Percentiles rank a stretch among this genome's conserved stretches.
These are phyloP conservation scores for Fragaria ananassa DNA, from an alignment of 306 rosid genomes.

Conservation along the genomic window DNA sequence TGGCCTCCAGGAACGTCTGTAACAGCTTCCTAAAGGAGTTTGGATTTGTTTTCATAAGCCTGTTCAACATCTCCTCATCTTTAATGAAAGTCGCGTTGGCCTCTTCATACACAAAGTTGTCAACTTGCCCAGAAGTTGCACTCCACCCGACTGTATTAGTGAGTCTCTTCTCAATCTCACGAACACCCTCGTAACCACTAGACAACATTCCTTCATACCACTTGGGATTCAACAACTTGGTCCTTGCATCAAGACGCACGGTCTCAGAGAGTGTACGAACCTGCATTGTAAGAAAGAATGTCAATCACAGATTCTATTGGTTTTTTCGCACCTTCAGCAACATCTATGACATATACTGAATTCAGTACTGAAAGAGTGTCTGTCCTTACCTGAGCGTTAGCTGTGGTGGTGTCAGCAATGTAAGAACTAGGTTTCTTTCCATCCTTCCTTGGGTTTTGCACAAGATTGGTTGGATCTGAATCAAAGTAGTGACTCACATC, in stretches of 20 bases:
- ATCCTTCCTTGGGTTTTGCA: conserved; percentile 88
- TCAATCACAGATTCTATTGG: background rate
- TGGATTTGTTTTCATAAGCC: conserved; percentile 84
- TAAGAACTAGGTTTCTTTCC: conserved; percentile 97
- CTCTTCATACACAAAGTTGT: conserved; percentile 99
- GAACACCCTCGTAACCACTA: conserved; percentile 90
- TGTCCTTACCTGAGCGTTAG: conserved; percentile 83
- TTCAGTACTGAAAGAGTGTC: background rate
- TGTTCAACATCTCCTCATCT: conserved; percentile 86
- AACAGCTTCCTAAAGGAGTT: conserved; percentile 91
- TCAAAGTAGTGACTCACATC: conserved; percentile 99
- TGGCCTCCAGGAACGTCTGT: conserved; percentile 96
- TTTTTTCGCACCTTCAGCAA: background rate
- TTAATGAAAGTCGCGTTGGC: conserved; percentile 92
- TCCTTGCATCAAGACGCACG: conserved; percentile 90
- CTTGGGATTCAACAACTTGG: conserved; percentile 91
- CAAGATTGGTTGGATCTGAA: conserved; percentile 94
- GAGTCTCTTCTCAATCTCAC: conserved; percentile 93
- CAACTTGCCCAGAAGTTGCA: conserved; percentile 99
- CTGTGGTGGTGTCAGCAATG: conserved; percentile 98
- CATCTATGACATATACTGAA: background rate
- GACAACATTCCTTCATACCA: conserved; percentile 99
- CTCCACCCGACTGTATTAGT: conserved; percentile 99
- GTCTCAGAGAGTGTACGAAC: conserved; percentile 96
- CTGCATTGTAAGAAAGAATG: conserved; percentile 38